Conservation (phyloP, 2,329 filamentous ascomycete genomes). For the Fusarium drepaniforme region DNA sequence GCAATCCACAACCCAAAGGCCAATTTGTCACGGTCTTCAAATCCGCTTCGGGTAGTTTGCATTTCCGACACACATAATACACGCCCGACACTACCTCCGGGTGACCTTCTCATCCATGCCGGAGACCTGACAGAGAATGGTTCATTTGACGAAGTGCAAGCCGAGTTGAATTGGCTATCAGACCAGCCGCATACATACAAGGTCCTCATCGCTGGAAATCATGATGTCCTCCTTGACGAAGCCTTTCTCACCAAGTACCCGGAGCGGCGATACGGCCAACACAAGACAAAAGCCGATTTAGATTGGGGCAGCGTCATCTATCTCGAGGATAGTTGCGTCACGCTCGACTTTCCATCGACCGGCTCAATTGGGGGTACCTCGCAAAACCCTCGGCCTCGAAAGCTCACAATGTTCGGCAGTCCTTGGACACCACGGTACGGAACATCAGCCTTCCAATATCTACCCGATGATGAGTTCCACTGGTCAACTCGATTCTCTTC, state of each 20-base stretch:
- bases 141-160: slow-evolving; percentile 53
- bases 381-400: neutral
- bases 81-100: slow-evolving; percentile 68
- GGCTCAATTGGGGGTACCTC: neutral
- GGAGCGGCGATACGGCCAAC: slow-evolving; percentile 32
- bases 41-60: neutral
- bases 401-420: slow-evolving; percentile 31
- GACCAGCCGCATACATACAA: slow-evolving; percentile 63
- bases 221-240: slow-evolving; percentile 74
- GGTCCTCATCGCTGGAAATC: slow-evolving; percentile 75
- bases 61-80: slow-evolving; percentile 67
- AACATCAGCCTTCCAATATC: slow-evolving; percentile 44
- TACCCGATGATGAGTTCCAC: slow-evolving; percentile 10
- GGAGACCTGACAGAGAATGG: slow-evolving; percentile 70
- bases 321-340: slow-evolving; percentile 28
- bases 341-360: slow-evolving; percentile 14
- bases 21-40: neutral
- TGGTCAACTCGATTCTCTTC: slow-evolving; percentile 25
- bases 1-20: neutral
- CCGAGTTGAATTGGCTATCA: slow-evolving; percentile 50
- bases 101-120: slow-evolving; percentile 77
- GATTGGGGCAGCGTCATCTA: slow-evolving; percentile 40
- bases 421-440: slow-evolving; percentile 39
- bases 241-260: slow-evolving; percentile 52
- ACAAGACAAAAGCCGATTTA: slow-evolving; percentile 17